Evolutionary conservation across 2,329 filamentous ascomycete species (phyloP).

Genomic region (Colletotrichum trifolii): DNA sequence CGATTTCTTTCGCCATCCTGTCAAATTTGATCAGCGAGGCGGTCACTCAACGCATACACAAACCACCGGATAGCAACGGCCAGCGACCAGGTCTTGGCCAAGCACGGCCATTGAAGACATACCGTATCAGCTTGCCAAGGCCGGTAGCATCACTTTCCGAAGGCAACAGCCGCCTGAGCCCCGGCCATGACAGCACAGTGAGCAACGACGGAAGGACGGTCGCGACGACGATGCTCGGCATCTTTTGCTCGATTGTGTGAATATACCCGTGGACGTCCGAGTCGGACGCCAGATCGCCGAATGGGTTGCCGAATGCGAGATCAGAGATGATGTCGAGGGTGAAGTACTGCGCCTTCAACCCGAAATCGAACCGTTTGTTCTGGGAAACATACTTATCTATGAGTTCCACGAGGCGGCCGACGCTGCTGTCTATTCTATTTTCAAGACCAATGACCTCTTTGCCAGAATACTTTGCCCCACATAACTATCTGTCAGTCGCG

Average conservation of each 20-base stretch:
- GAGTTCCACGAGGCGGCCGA: slow-evolving; percentile 56
- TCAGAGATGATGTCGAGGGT: slow-evolving; percentile 65
- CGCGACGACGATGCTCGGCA: slow-evolving; percentile 56
- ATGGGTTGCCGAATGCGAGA: slow-evolving; percentile 59
- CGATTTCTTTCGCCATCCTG: slow-evolving; percentile 56
- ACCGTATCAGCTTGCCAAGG: slow-evolving; percentile 57
- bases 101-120: slow-evolving; percentile 41
- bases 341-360: slow-evolving; percentile 59
- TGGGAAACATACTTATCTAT: slow-evolving; percentile 49
- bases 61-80: too few relatives aligned
- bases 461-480: slow-evolving; percentile 52
- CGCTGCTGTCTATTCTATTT: slow-evolving; percentile 57
- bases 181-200: slow-evolving; percentile 51
- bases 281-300: slow-evolving; percentile 58
- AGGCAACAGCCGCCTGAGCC: slow-evolving; percentile 54
- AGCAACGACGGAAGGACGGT: slow-evolving; percentile 54
- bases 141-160: slow-evolving; percentile 50
- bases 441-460: slow-evolving; percentile 63
- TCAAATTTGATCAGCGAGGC: slow-evolving; percentile 37
- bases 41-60: too few relatives aligned
- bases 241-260: slow-evolving; percentile 51
- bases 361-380: slow-evolving; percentile 59
- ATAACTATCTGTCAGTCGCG: not conserved
- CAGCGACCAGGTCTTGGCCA: too few relatives aligned
- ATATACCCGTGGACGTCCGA: slow-evolving; percentile 60